These are phyloP conservation scores for Moesziomyces sp. DNA, from an alignment of 1,284 basidiomycete genomes.

Conservation along the genomic window DNA sequence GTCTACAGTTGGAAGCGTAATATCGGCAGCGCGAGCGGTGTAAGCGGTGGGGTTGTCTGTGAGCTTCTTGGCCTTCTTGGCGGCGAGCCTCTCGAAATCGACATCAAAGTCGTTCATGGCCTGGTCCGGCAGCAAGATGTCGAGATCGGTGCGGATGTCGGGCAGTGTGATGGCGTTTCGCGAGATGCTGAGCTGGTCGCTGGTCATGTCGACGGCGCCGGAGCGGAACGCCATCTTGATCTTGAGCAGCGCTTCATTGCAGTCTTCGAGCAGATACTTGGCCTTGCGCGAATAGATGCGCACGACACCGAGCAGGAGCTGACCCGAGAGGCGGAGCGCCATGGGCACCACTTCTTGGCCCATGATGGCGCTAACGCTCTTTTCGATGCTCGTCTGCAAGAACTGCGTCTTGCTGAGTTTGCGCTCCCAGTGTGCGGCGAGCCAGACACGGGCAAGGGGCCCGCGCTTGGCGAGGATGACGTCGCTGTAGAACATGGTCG, in stretches of 20 bases:
- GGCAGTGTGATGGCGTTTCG: slow-evolving; percentile 87
- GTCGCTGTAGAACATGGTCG: slow-evolving; percentile 84
- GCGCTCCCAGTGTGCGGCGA: slow-evolving; percentile 97
- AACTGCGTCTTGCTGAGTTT: slow-evolving; percentile 96
- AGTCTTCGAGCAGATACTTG: slow-evolving; percentile 96
- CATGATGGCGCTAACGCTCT: slow-evolving; percentile 82
- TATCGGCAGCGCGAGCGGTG: slow-evolving; percentile 79
- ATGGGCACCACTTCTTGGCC: slow-evolving; percentile 84
- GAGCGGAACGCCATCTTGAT: slow-evolving; percentile 97
- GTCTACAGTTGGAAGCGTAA: slow-evolving; percentile 68
- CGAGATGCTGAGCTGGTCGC: slow-evolving; percentile 87
- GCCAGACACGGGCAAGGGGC: slow-evolving; percentile 95
- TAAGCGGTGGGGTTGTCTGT: slow-evolving; percentile 42
- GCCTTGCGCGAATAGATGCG: slow-evolving; percentile 97
- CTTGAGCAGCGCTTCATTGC: slow-evolving; percentile 92
- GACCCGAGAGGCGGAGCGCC: slow-evolving; percentile 92
- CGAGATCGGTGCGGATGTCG: slow-evolving; percentile 78
- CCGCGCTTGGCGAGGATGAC: slow-evolving; percentile 91
- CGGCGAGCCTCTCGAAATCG: slow-evolving; percentile 76
- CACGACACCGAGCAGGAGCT: slow-evolving; percentile 92
- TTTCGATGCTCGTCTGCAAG: slow-evolving; percentile 90
- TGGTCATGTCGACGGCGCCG: slow-evolving; percentile 91
- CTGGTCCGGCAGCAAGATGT: slow-evolving; percentile 80
- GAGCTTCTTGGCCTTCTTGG: slow-evolving; percentile 69
- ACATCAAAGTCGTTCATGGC: slow-evolving; percentile 56